A percentile compares a stretch with the other conserved stretches of the same genome.
Evolutionary conservation across 2,329 filamentous ascomycete genomes (phyloP).

Genomic region (Paramyrothecium roridum): DNA sequence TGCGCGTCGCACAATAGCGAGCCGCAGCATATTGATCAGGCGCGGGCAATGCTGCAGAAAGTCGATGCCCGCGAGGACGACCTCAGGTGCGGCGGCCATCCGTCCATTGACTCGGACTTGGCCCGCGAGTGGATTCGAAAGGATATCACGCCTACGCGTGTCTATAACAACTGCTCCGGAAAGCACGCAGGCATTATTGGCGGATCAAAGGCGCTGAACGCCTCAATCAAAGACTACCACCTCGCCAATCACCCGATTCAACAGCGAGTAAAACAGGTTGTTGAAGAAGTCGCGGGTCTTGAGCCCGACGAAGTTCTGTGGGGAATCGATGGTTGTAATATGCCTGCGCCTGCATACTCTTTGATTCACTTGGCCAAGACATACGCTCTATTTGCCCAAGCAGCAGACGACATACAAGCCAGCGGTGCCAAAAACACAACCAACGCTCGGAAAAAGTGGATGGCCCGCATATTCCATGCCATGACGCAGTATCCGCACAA

Average conservation of each 20-base stretch:
- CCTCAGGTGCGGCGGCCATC: conserved; percentile 40
- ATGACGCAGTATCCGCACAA: conserved; percentile 40
- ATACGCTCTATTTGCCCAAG: conserved; percentile 33
- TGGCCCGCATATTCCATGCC: conserved; percentile 34
- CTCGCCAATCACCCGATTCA: conserved; percentile 33
- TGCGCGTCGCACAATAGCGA: conserved; percentile 46
- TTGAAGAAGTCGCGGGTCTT: conserved; percentile 31
- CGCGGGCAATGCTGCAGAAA: conserved; percentile 33
- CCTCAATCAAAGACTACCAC: conserved; percentile 29
- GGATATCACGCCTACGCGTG: conserved; percentile 30
- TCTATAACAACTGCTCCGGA: conserved; percentile 45
- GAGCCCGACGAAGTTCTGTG: conserved; percentile 27
- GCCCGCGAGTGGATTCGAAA: conserved; percentile 34
- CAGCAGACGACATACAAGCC: conserved; percentile 15
- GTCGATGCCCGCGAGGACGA: conserved; percentile 27
- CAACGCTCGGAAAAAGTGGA: conserved; percentile 11
- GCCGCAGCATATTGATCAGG: conserved; percentile 32
- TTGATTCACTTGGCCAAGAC: conserved; percentile 29
- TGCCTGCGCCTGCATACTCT: conserved; percentile 40
- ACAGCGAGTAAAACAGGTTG: conserved; percentile 26
- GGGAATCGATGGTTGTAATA: conserved; percentile 44
- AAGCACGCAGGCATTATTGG: conserved; percentile 47
- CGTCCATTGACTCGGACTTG: conserved; percentile 27
- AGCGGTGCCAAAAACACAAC: neutral
- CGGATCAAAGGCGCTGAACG: conserved; percentile 32